phyloP scores from a whole-genome alignment of 768 basidiomycete species.

The Strobilomyces echinocephalus region DNA sequence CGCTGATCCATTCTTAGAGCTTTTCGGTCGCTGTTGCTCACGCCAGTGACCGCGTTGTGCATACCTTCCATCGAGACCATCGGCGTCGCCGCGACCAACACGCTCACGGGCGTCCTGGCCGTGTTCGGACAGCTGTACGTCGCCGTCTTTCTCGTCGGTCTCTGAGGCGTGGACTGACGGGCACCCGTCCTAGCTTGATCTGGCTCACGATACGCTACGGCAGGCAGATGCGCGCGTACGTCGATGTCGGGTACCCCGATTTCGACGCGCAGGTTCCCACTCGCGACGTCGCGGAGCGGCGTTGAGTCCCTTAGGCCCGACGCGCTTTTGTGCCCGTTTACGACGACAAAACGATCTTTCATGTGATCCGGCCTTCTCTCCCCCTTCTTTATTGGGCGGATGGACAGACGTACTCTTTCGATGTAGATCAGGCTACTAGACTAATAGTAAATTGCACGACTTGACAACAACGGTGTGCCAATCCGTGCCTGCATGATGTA shows the following conservation, averaged over 20 bases:
- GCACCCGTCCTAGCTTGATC: constrained; percentile 38
- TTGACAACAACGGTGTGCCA: no score
- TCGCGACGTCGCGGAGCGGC: background rate
- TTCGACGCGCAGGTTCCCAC: constrained; percentile 3
- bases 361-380: no score
- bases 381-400: no score
- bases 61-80: constrained; percentile 45
- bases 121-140: constrained; percentile 53
- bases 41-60: constrained; percentile 13
- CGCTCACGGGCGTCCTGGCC: constrained; percentile 40
- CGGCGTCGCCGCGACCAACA: constrained; percentile 50
- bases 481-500: no score
- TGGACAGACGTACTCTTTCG: no score
- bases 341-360: background rate
- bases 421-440: no score
- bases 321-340: no score
- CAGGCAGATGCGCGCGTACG: constrained; percentile 49
- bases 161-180: background rate
- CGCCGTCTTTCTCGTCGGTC: background rate
- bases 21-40: constrained; percentile 23
- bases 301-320: background rate
- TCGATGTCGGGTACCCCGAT: constrained; percentile 51
- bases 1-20: constrained; percentile 8
- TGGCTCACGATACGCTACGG: constrained; percentile 52
- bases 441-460: no score